Evolutionary conservation across 768 basidiomycete species (phyloP).

Genomic region (Tylopilus sp.): DNA sequence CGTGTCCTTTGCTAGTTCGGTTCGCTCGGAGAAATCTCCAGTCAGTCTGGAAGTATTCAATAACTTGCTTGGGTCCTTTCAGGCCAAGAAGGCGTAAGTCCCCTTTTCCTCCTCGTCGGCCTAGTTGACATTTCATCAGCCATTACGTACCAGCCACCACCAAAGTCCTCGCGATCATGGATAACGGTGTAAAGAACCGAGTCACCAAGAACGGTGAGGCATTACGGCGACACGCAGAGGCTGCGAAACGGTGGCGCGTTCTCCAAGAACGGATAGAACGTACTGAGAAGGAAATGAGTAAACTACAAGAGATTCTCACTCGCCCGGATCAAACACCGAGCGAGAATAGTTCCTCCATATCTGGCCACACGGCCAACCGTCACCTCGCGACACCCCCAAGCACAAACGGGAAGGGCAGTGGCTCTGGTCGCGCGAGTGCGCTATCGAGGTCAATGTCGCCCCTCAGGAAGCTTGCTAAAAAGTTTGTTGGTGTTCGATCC

Average conservation of each 20-base stretch:
- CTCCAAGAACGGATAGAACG: constrained; percentile 75
- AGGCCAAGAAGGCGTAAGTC: constrained; percentile 82
- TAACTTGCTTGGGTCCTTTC: constrained; percentile 69
- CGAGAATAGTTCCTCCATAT: constrained; percentile 69
- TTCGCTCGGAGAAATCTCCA: constrained; percentile 49
- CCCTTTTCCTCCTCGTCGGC: constrained; percentile 5
- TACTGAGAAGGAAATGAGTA: constrained; percentile 82
- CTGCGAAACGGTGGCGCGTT: constrained; percentile 80
- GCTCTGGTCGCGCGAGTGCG: constrained; percentile 39
- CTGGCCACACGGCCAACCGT: constrained; percentile 54
- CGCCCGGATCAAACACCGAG: constrained; percentile 51
- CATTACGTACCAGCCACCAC: constrained; percentile 94
- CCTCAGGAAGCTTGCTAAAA: constrained; percentile 73
- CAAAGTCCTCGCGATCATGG: constrained; percentile 90
- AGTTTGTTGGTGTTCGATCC: constrained; percentile 48
- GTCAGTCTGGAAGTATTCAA: constrained; percentile 62
- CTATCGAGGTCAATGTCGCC: constrained; percentile 79
- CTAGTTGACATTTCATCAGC: constrained; percentile 39
- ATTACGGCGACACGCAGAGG: constrained; percentile 83
- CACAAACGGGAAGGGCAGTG: constrained; percentile 40
- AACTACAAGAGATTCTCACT: constrained; percentile 55
- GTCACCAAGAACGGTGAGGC: constrained; percentile 98
- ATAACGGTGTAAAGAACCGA: constrained; percentile 89
- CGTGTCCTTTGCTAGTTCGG: constrained; percentile 42
- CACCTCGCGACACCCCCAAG: constrained; percentile 66